Conservation (phyloP, 2,329 filamentous ascomycete species). For the Clonostachys sp. region DNA sequence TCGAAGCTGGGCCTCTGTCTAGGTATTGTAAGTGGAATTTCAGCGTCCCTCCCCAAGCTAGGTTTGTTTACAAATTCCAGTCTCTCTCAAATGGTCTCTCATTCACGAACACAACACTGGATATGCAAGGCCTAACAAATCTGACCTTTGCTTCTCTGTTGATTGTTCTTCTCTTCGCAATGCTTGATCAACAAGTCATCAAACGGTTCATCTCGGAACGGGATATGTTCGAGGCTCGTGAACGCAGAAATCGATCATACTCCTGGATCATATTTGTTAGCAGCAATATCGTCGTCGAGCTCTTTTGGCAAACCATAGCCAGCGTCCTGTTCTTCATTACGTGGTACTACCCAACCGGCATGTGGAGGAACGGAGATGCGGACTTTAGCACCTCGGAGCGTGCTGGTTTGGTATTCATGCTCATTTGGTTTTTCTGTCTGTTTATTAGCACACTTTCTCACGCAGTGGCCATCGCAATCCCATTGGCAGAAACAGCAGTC, state of each 20-base stretch:
- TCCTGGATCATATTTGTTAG: conserved; percentile 65
- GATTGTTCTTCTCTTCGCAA: conserved; percentile 48
- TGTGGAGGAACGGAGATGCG: conserved; percentile 32
- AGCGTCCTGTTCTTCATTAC: conserved; percentile 56
- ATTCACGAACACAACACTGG: too few species aligned
- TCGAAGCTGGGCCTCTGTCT: conserved; percentile 60
- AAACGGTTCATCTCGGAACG: conserved; percentile 31
- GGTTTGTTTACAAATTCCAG: too few species aligned
- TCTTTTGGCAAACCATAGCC: conserved; percentile 5
- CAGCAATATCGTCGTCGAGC: conserved; percentile 20
- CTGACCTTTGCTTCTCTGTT: too few species aligned
- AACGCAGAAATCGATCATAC: conserved; percentile 63
- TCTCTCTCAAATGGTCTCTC: too few species aligned
- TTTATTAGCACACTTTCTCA: conserved; percentile 56
- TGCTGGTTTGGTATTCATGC: conserved; percentile 64
- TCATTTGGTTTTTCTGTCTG: conserved; percentile 59
- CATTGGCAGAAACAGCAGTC: conserved; percentile 37
- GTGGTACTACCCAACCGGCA: conserved; percentile 66
- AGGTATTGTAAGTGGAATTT: too few species aligned
- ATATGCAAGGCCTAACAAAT: too few species aligned
- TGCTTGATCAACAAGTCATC: conserved; percentile 61
- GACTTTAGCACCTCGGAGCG: conserved; percentile 43
- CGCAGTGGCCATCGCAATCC: too few species aligned
- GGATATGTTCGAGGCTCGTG: conserved; percentile 65
- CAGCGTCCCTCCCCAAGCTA: too few species aligned